Evolutionary conservation across 2,329 filamentous ascomycete species (phyloP).

Genomic region (Pleurostoma richardsiae): DNA sequence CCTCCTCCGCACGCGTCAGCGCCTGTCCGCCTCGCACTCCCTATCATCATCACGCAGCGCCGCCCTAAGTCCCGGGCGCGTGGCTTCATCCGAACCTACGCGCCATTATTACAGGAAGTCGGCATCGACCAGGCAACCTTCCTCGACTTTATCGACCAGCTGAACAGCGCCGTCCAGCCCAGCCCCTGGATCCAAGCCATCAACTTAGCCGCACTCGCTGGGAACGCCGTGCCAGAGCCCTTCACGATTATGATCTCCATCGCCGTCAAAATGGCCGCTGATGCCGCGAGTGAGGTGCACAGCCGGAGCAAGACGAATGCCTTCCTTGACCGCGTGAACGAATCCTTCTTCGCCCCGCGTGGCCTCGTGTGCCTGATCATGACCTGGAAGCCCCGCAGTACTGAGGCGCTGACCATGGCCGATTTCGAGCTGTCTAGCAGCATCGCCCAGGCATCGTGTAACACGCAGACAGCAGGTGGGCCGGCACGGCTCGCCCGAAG

Average conservation of each 20-base stretch:
- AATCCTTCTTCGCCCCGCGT: constrained; percentile 49
- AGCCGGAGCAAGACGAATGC: constrained; percentile 38
- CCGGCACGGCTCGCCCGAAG: constrained; percentile 19
- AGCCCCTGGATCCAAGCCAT: constrained; percentile 30
- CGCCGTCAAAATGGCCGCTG: constrained; percentile 34
- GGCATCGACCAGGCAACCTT: constrained; percentile 44
- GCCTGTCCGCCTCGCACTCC: constrained; percentile 25
- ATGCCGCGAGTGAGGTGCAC: constrained; percentile 32
- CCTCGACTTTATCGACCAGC: constrained; percentile 39
- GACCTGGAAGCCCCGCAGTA: constrained; percentile 40
- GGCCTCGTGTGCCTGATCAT: constrained; percentile 47
- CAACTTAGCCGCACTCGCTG: constrained; percentile 32
- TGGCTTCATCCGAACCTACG: constrained; percentile 49
- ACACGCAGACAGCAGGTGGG: constrained; percentile 7
- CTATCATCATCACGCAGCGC: constrained; percentile 47
- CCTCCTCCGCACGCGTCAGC: background rate
- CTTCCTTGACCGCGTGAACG: constrained; percentile 52
- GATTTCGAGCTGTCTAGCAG: constrained; percentile 25
- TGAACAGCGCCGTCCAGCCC: constrained; percentile 33
- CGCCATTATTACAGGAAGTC: constrained; percentile 37
- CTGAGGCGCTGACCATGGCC: constrained; percentile 17
- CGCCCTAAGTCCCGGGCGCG: constrained; percentile 40
- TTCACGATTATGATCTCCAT: constrained; percentile 36
- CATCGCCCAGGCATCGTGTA: constrained; percentile 21
- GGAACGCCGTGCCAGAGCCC: constrained; percentile 29